Conservation (phyloP, 2,329 filamentous ascomycete genomes). For the Rhexocercosporidium sp. region DNA sequence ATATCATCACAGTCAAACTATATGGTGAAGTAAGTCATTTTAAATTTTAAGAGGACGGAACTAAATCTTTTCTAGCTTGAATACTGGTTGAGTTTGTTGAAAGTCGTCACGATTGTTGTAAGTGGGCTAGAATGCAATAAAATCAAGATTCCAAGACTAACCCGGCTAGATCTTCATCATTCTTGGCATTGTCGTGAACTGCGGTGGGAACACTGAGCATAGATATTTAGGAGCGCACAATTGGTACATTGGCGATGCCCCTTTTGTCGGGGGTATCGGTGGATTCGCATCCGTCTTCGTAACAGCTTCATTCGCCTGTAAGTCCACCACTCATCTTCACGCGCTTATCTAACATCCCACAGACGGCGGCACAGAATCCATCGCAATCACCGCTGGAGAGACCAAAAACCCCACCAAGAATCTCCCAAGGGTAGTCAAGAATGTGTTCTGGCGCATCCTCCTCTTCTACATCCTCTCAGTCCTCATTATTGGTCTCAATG, state of each 20-base stretch:
- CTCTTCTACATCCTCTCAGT: constrained; percentile 56
- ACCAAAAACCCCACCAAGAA: constrained; percentile 66
- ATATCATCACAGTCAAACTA: constrained; percentile 56
- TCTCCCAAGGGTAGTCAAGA: constrained; percentile 66
- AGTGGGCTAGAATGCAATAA: constrained; percentile 18
- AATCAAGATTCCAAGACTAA: no score
- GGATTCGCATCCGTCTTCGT: constrained; percentile 70
- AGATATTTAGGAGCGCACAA: constrained; percentile 63
- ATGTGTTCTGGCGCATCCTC: constrained; percentile 64
- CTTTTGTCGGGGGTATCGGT: constrained; percentile 68
- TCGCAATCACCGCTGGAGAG: constrained; percentile 70
- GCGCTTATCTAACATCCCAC: background rate
- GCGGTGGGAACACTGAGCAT: constrained; percentile 58
- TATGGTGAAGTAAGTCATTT: constrained; percentile 56
- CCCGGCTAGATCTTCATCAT: constrained; percentile 61
- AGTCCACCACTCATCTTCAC: constrained; percentile 35
- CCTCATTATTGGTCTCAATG: constrained; percentile 61
- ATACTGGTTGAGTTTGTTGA: constrained; percentile 61
- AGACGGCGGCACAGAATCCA: constrained; percentile 65
- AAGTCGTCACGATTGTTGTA: constrained; percentile 57
- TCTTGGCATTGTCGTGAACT: constrained; percentile 64
- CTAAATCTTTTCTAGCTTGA: constrained; percentile 46
- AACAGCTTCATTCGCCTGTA: constrained; percentile 64
- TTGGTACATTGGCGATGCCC: constrained; percentile 64
- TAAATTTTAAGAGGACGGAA: background rate